These are phyloP conservation scores for Lachancea sp. DNA, from an alignment of 805 yeast genomes.

Conservation along the genomic window DNA sequence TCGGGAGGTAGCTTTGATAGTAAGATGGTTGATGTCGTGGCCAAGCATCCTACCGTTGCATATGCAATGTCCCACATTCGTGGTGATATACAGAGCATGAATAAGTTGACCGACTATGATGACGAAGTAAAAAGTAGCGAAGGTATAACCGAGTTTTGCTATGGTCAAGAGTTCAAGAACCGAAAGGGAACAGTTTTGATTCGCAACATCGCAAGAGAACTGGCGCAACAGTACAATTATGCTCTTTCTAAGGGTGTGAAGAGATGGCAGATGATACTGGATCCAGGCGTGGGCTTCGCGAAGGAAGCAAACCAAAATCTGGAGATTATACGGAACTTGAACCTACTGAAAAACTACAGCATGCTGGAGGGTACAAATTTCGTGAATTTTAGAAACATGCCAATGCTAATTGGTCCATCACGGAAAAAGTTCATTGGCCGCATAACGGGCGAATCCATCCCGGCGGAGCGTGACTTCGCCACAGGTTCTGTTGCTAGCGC, in stretches of 20 bases:
- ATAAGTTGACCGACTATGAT: conserved; percentile 46
- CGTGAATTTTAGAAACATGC: conserved; percentile 37
- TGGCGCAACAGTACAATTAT: conserved; percentile 45
- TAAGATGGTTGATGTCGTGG: conserved; percentile 61
- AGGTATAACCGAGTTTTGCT: conserved; percentile 15
- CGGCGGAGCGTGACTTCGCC: conserved; percentile 63
- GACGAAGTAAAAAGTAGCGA: conserved; percentile 31
- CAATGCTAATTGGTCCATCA: conserved; percentile 80
- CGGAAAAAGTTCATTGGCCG: conserved; percentile 82
- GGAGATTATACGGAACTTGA: conserved; percentile 48
- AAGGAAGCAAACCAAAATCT: conserved; percentile 69
- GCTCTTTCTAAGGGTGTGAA: conserved; percentile 61
- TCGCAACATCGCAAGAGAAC: conserved; percentile 58
- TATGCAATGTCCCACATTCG: conserved; percentile 80
- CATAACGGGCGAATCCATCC: conserved; percentile 49
- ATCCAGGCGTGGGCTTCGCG: conserved; percentile 98
- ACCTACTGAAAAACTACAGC: conserved; percentile 44
- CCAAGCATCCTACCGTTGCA: conserved; percentile 57
- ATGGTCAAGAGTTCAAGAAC: conserved; percentile 14
- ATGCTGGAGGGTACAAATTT: conserved; percentile 19
- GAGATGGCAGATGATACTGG: conserved; percentile 87
- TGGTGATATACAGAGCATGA: conserved; percentile 76
- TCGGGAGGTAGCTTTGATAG: conserved; percentile 73
- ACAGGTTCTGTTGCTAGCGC: conserved; percentile 73
- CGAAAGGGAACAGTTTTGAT: conserved; percentile 36